Percentiles rank a stretch among this genome's conserved stretches.
These are phyloP conservation scores for Ceriops zippeliana DNA, from an alignment of 345 rosid species.

Conservation along the genomic window DNA sequence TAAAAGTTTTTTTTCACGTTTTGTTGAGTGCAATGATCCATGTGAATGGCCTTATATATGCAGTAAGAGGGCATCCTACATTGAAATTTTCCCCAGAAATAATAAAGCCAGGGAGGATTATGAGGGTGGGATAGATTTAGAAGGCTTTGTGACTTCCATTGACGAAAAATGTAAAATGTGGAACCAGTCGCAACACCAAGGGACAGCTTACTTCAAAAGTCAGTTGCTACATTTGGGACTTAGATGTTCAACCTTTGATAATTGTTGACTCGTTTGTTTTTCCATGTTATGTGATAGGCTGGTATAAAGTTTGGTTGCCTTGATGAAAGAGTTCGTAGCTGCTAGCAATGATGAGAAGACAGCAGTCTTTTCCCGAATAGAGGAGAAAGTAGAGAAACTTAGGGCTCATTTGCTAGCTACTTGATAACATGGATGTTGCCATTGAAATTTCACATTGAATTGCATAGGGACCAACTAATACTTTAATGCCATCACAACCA, in stretches of 20 bases:
- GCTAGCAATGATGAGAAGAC: constrained; percentile 73
- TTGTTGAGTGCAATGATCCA: no score
- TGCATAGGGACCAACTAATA: background rate
- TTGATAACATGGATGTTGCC: background rate
- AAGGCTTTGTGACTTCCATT: constrained; percentile 79
- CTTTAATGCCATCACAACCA: background rate
- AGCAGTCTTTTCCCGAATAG: constrained; percentile 54
- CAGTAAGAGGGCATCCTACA: constrained; percentile 73
- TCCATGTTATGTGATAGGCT: constrained; percentile 44
- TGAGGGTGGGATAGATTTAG: constrained; percentile 85
- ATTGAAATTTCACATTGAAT: background rate
- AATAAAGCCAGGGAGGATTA: constrained; percentile 95
- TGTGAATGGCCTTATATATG: no score
- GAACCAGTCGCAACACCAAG: constrained; percentile 78
- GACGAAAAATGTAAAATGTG: constrained; percentile 67
- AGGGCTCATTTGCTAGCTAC: constrained; percentile 67
- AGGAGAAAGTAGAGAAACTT: constrained; percentile 72
- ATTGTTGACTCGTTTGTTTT: background rate
- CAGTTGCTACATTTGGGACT: background rate
- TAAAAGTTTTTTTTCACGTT: background rate
- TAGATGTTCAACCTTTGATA: background rate
- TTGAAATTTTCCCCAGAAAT: constrained; percentile 79
- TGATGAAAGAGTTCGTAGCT: constrained; percentile 80
- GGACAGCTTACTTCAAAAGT: constrained; percentile 85
- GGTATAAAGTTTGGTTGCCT: constrained; percentile 73